A percentile compares a stretch with the other conserved stretches of the same genome.
These are phyloP conservation scores for Liriodendron chinense DNA, from an alignment of 164 flowering plant genomes.

Conservation along the genomic window DNA sequence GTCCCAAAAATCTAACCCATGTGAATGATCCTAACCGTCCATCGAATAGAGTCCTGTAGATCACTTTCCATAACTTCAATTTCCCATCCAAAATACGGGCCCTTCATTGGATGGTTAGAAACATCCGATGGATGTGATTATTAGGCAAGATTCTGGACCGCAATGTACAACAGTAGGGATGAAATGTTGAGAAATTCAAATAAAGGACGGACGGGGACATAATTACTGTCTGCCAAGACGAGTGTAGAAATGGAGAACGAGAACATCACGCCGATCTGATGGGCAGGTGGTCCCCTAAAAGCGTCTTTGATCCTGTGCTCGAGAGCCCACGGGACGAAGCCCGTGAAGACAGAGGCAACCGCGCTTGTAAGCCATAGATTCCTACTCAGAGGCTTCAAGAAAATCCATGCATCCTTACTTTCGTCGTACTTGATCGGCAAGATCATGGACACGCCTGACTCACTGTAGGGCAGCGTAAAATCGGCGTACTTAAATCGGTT, in stretches of 20 bases:
- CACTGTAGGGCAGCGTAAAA: slow-evolving; percentile 26
- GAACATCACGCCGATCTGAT: slow-evolving; percentile 22
- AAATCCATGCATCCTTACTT: slow-evolving; percentile 12
- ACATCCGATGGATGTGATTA: no score
- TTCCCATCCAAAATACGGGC: no score
- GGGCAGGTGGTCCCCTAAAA: slow-evolving; percentile 13
- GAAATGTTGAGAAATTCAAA: background rate
- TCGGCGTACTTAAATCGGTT: slow-evolving; percentile 25
- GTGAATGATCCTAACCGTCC: no score
- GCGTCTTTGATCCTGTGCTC: slow-evolving; percentile 23
- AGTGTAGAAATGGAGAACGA: slow-evolving; percentile 24
- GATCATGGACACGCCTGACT: slow-evolving; percentile 18
- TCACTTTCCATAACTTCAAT: no score
- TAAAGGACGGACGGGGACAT: background rate
- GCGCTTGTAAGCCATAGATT: slow-evolving; percentile 25
- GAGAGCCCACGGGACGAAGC: slow-evolving; percentile 24
- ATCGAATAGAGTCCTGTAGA: no score
- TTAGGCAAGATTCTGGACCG: no score
- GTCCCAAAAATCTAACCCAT: no score
- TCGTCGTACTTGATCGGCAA: slow-evolving; percentile 14
- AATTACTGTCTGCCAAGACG: slow-evolving; percentile 34
- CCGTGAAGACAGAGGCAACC: slow-evolving; percentile 20
- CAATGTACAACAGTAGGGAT: no score
- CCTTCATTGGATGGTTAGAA: no score
- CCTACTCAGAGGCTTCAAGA: slow-evolving; percentile 26